Evolutionary conservation across 352 stramenopile species (phyloP).

Genomic region (Peronospora destructor): DNA sequence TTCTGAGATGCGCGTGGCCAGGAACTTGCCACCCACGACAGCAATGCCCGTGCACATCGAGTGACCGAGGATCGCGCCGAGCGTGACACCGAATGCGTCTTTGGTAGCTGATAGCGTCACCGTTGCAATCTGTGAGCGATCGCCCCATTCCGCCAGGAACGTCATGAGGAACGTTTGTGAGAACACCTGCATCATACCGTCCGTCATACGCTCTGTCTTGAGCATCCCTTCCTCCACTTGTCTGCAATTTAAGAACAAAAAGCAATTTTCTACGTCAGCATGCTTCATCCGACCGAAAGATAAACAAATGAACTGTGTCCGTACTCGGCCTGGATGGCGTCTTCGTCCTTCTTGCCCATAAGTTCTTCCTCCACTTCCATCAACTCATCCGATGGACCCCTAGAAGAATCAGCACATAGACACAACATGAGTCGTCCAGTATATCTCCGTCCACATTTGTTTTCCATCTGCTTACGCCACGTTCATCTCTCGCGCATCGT

Average conservation of each 20-base stretch:
- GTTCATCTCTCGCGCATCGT: slow-evolving; percentile 79
- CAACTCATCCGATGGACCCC: slow-evolving; percentile 72
- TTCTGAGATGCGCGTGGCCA: slow-evolving; percentile 96
- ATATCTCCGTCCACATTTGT: neutral
- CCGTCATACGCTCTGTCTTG: slow-evolving; percentile 23
- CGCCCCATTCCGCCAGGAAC: slow-evolving; percentile 98
- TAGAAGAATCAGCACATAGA: slow-evolving; percentile 14
- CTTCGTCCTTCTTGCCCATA: slow-evolving; percentile 74
- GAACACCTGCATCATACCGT: slow-evolving; percentile 85
- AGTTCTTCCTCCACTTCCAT: slow-evolving; percentile 81
- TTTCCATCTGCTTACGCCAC: slow-evolving; percentile 38
- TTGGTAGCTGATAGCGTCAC: slow-evolving; percentile 96
- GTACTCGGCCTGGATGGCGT: slow-evolving; percentile 41
- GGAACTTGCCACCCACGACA: slow-evolving; percentile 95
- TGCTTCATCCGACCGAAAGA: neutral
- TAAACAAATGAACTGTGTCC: neutral
- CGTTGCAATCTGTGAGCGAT: slow-evolving; percentile 98
- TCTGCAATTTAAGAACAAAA: slow-evolving; percentile 7
- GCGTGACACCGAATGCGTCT: slow-evolving; percentile 90
- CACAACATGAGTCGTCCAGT: neutral
- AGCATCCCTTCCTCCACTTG: slow-evolving; percentile 25
- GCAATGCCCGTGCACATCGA: slow-evolving; percentile 97
- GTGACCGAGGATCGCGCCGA: slow-evolving; percentile 95
- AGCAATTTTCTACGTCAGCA: neutral
- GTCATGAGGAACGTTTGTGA: slow-evolving; percentile 95